Percentiles rank a stretch among this genome's conserved stretches.
phyloP scores from a whole-genome alignment of 495 filamentous ascomycete genomes.

The Aspergillus steynii region DNA sequence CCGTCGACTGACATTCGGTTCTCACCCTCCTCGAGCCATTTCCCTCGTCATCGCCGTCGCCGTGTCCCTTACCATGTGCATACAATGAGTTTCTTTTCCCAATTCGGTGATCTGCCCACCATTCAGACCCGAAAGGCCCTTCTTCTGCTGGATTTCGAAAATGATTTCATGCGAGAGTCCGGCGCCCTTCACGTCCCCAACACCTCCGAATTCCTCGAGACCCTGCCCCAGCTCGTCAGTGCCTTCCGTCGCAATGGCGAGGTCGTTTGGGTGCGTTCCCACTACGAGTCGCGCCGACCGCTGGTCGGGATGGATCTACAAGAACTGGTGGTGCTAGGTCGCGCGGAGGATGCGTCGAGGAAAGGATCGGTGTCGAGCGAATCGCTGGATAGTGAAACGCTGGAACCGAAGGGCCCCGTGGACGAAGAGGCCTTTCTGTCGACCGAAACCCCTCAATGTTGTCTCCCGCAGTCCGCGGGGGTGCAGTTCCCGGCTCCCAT shows the following conservation, averaged over 20 bases:
- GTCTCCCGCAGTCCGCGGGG: conserved; percentile 60
- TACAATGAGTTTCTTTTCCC: conserved; percentile 41
- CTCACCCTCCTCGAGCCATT: neutral
- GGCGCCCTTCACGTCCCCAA: conserved; percentile 68
- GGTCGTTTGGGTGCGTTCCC: conserved; percentile 84
- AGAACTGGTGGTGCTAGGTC: conserved; percentile 39
- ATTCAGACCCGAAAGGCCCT: conserved; percentile 79
- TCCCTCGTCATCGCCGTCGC: neutral
- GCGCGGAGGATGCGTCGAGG: conserved; percentile 19
- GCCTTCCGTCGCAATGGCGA: conserved; percentile 77
- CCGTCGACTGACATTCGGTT: neutral
- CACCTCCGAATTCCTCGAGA: conserved; percentile 65
- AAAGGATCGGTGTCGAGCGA: conserved; percentile 14
- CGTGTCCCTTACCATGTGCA: conserved; percentile 13
- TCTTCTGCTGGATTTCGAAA: conserved; percentile 84
- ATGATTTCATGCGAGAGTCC: conserved; percentile 76
- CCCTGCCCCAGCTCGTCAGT: conserved; percentile 63
- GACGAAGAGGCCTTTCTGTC: conserved; percentile 67
- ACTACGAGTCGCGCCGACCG: conserved; percentile 63
- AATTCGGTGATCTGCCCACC: conserved; percentile 42
- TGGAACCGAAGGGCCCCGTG: conserved; percentile 31
- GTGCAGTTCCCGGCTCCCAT: conserved; percentile 66
- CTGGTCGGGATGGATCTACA: conserved; percentile 47
- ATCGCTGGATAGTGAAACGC: conserved; percentile 23
- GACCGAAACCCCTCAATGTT: conserved; percentile 53